Evolutionary conservation across 1,139 yeast species (phyloP).

Genomic region (Blastobotrys illinoisensis): DNA sequence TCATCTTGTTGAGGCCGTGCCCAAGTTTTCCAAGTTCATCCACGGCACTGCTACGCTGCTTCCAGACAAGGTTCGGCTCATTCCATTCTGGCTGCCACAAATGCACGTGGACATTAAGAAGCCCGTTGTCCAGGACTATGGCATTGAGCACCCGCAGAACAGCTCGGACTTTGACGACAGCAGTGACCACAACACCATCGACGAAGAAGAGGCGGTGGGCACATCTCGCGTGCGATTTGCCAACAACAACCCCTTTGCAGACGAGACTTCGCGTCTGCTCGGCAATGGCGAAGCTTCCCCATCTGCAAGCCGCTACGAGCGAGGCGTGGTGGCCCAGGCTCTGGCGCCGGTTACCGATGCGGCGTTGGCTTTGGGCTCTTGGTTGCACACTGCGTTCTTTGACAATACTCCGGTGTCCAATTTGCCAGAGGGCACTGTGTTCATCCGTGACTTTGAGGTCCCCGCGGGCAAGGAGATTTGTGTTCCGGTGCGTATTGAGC

Average conservation of each 20-base stretch:
- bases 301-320: constrained; percentile 3
- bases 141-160: constrained; percentile 53
- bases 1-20: constrained; percentile 95
- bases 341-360: background rate
- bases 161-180: constrained; percentile 37
- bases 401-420: constrained; percentile 55
- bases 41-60: constrained; percentile 90
- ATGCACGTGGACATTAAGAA: constrained; percentile 94
- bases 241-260: constrained; percentile 17
- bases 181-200: constrained; percentile 38
- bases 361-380: constrained; percentile 11
- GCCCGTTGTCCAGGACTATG: constrained; percentile 67
- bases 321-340: constrained; percentile 4
- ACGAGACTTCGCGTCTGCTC: constrained; percentile 29
- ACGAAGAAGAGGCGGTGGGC: constrained; percentile 23
- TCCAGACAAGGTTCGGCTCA: constrained; percentile 72
- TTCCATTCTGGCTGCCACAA: constrained; percentile 98
- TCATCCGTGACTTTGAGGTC: constrained; percentile 42
- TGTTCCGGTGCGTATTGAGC: constrained; percentile 95
- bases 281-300: constrained; percentile 5
- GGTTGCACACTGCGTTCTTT: constrained; percentile 27
- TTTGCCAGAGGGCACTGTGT: constrained; percentile 77
- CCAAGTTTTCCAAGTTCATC: constrained; percentile 92
- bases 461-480: constrained; percentile 92
- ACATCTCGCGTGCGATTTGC: constrained; percentile 14